A percentile compares a stretch with the other conserved stretches of the same genome.
These are phyloP conservation scores for Saprolegnia diclina DNA, from an alignment of 352 stramenopile species.

Conservation along the genomic window DNA sequence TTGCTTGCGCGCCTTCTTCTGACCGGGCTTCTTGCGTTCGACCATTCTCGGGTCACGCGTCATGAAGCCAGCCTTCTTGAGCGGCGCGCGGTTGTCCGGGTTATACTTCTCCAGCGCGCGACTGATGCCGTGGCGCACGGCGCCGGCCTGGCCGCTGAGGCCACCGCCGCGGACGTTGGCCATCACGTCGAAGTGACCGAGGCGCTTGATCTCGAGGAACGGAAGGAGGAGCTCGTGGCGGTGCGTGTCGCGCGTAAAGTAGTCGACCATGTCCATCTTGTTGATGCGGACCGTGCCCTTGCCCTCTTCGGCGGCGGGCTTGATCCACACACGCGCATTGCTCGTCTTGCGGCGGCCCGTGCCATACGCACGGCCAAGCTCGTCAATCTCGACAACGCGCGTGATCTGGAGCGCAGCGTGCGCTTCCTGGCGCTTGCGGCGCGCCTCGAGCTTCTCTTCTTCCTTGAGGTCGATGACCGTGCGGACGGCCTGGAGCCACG, in stretches of 20 bases:
- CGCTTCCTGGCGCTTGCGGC: constrained; percentile 63
- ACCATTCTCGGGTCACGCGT: constrained; percentile 94
- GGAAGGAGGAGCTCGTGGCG: constrained; percentile 84
- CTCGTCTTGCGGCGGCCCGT: constrained; percentile 93
- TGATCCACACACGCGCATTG: constrained; percentile 91
- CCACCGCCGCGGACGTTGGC: constrained; percentile 90
- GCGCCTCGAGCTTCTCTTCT: constrained; percentile 49
- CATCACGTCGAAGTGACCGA: constrained; percentile 88
- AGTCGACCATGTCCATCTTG: constrained; percentile 90
- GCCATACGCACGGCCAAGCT: constrained; percentile 79
- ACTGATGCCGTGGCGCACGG: constrained; percentile 89
- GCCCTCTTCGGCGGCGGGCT: constrained; percentile 65
- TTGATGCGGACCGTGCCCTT: constrained; percentile 90
- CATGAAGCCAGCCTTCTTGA: constrained; percentile 92
- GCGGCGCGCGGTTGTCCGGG: constrained; percentile 81
- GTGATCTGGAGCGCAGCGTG: constrained; percentile 70
- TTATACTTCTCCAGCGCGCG: constrained; percentile 93
- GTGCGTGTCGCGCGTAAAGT: constrained; percentile 88
- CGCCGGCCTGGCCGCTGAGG: constrained; percentile 89
- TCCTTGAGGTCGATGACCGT: constrained; percentile 39
- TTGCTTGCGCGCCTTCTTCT: constrained; percentile 94
- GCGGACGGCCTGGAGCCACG: constrained; percentile 75
- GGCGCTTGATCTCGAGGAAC: constrained; percentile 61
- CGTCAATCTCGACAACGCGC: constrained; percentile 64
- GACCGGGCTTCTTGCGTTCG: constrained; percentile 95